Conservation (phyloP, 2,329 filamentous ascomycete genomes). For the Chrysosporium queenslandicum region DNA sequence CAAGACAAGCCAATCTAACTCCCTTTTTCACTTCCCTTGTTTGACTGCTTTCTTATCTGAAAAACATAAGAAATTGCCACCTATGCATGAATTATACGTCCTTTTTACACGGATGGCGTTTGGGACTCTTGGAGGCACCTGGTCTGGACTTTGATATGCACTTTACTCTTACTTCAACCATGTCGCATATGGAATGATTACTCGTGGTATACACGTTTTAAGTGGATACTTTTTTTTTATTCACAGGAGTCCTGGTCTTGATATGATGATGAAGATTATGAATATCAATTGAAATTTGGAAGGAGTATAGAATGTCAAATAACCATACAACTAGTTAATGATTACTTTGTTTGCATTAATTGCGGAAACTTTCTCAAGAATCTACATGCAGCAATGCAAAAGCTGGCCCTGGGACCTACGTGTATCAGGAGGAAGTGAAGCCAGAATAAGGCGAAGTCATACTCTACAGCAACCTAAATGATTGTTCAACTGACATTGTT, state of each 20-base stretch:
- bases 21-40: neutral
- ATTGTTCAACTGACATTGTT: too few relatives aligned
- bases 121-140: neutral
- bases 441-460: too few relatives aligned
- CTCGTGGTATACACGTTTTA: neutral
- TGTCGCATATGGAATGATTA: neutral
- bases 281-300: constrained; percentile 2
- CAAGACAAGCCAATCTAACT: neutral
- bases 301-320: constrained; percentile 2
- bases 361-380: too few relatives aligned
- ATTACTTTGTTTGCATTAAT: too few relatives aligned
- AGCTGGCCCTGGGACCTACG: too few relatives aligned
- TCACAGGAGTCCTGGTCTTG: neutral
- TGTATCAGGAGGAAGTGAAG: too few relatives aligned
- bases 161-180: neutral
- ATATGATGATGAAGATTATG: neutral
- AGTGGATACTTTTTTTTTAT: neutral
- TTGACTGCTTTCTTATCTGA: neutral
- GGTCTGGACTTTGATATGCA: neutral
- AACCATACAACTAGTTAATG: neutral
- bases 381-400: too few relatives aligned
- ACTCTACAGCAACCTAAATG: too few relatives aligned
- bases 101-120: constrained; percentile 1
- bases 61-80: neutral
- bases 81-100: neutral